Evolutionary conservation across 2,329 filamentous ascomycete genomes (phyloP).

Genomic region (Ascochyta koolunga): DNA sequence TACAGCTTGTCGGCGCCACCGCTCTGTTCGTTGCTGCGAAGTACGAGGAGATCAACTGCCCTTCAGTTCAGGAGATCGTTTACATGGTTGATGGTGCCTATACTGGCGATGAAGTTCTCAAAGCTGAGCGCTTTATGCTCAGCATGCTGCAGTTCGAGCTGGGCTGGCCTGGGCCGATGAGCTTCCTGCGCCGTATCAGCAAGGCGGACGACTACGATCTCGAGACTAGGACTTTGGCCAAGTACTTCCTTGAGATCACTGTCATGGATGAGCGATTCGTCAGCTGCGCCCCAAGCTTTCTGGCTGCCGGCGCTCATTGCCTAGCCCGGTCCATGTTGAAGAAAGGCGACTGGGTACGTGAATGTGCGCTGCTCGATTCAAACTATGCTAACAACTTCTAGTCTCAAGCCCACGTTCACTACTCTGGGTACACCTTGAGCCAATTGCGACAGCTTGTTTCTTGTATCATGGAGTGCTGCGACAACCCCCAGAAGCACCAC

Average conservation of each 20-base stretch:
- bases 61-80: conserved; percentile 91
- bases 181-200: conserved; percentile 94
- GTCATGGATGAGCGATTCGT: conserved; percentile 99
- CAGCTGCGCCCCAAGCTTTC: conserved; percentile 84
- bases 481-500: conserved; percentile 81
- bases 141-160: conserved; percentile 95
- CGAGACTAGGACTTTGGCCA: conserved; percentile 91
- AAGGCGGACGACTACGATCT: conserved; percentile 98
- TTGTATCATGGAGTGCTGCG: conserved; percentile 87
- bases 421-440: conserved; percentile 87
- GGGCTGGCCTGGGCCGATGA: conserved; percentile 99
- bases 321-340: conserved; percentile 84
- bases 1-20: conserved; percentile 94
- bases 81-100: conserved; percentile 98
- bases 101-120: conserved; percentile 87
- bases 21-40: conserved; percentile 96
- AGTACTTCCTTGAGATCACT: conserved; percentile 96
- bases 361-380: neutral
- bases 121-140: conserved; percentile 97
- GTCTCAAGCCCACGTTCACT: conserved; percentile 84
- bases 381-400: conserved; percentile 53
- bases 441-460: conserved; percentile 80
- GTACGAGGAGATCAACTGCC: conserved; percentile 98
- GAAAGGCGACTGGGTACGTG: conserved; percentile 90
- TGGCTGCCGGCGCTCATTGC: conserved; percentile 91